Conservation (phyloP, 176 grass and related monocot species). For the Carex littledalei region DNA sequence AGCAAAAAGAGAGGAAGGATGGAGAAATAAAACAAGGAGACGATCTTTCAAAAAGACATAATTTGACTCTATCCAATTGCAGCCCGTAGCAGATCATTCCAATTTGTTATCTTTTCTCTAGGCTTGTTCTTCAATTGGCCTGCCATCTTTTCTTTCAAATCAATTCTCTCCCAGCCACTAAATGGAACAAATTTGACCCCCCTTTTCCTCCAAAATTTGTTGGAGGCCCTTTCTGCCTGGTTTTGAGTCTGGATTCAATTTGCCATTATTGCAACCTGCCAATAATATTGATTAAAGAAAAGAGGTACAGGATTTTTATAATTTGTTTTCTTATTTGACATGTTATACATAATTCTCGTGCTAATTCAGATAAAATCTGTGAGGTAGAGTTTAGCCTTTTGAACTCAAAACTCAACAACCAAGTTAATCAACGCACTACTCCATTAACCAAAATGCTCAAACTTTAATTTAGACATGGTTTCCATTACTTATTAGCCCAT, state of each 20-base stretch:
- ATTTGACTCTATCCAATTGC: constrained; percentile 16
- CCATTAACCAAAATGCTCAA: not conserved
- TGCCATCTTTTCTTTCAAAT: constrained; percentile 49
- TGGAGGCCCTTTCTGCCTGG: constrained; percentile 46
- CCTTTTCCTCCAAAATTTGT: constrained; percentile 53
- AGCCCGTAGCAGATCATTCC: constrained; percentile 48
- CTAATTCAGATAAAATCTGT: not conserved
- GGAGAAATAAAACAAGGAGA: not conserved
- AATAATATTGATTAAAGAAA: not conserved
- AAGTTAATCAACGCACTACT: not conserved
- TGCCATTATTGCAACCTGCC: constrained; percentile 56
- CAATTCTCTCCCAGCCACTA: constrained; percentile 62
- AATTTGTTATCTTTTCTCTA: constrained; percentile 65
- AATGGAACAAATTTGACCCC: constrained; percentile 50
- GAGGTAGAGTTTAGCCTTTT: not conserved
- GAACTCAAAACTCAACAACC: not conserved
- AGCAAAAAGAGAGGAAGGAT: not conserved
- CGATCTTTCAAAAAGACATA: constrained; percentile 5
- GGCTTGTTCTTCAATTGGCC: constrained; percentile 52
- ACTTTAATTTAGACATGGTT: not conserved
- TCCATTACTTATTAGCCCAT: not conserved
- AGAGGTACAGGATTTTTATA: not conserved
- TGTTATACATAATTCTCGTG: not conserved
- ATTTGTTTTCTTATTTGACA: not conserved
- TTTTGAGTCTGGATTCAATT: constrained; percentile 16